Evolutionary conservation across 257 asterid genomes (phyloP).

Genomic region (Ligustrum vulgare): DNA sequence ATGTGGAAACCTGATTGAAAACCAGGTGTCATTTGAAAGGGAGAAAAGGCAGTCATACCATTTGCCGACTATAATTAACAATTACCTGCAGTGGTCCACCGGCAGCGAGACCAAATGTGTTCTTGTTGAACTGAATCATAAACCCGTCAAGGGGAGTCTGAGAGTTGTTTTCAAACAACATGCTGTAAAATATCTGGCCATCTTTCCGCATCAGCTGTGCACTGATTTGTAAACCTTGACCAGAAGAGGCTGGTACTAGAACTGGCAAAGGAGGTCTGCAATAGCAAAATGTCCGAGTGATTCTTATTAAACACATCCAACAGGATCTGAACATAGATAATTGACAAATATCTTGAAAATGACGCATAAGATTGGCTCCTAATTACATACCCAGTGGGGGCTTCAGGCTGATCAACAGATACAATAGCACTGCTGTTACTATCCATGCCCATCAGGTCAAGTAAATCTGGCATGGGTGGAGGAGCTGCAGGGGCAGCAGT

Average conservation of each 20-base stretch:
- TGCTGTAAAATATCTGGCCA: slow-evolving; percentile 88
- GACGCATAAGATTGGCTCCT: neutral
- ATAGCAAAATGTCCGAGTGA: slow-evolving; percentile 16
- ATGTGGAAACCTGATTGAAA: slow-evolving; percentile 63
- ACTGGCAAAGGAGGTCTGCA: slow-evolving; percentile 91
- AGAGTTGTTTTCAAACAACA: slow-evolving; percentile 85
- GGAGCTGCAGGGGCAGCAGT: slow-evolving; percentile 44
- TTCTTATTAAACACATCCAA: neutral
- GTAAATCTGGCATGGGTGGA: slow-evolving; percentile 85
- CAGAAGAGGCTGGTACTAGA: slow-evolving; percentile 66
- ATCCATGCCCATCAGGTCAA: slow-evolving; percentile 89
- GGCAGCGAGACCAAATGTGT: slow-evolving; percentile 95
- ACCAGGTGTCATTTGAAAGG: slow-evolving; percentile 16
- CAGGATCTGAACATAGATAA: neutral
- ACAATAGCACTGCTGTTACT: slow-evolving; percentile 64
- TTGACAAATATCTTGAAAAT: neutral
- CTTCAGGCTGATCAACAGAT: slow-evolving; percentile 61
- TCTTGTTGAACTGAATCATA: slow-evolving; percentile 98
- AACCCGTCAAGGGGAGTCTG: slow-evolving; percentile 87
- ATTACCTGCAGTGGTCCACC: slow-evolving; percentile 87
- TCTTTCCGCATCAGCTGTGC: slow-evolving; percentile 85
- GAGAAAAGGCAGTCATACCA: neutral
- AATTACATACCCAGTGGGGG: slow-evolving; percentile 58
- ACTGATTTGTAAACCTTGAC: slow-evolving; percentile 95
- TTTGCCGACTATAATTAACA: neutral